phyloP scores from a whole-genome alignment of 2,329 filamentous ascomycete genomes.

The Aspergillus melleus region DNA sequence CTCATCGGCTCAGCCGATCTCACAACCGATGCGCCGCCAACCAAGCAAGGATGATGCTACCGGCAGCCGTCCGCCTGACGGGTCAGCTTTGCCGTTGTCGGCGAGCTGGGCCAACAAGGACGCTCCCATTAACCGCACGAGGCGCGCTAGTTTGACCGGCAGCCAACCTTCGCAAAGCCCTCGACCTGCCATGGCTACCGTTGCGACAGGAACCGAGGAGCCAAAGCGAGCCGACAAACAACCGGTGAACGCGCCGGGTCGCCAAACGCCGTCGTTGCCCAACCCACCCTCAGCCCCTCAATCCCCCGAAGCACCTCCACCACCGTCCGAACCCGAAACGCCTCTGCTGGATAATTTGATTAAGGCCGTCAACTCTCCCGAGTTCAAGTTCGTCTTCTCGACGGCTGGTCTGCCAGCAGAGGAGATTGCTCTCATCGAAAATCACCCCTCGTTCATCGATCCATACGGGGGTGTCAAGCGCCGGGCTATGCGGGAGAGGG shows the following conservation, averaged over 20 bases:
- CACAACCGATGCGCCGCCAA: slow-evolving; percentile 68
- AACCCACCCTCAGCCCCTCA: slow-evolving; percentile 22
- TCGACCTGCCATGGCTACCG: slow-evolving; percentile 54
- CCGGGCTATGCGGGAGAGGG: slow-evolving; percentile 71
- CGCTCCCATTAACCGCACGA: slow-evolving; percentile 64
- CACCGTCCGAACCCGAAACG: slow-evolving; percentile 25
- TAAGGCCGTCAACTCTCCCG: slow-evolving; percentile 48
- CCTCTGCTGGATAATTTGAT: slow-evolving; percentile 44
- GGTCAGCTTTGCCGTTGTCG: slow-evolving; percentile 86
- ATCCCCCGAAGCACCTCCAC: slow-evolving; percentile 19
- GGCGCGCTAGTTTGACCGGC: slow-evolving; percentile 73
- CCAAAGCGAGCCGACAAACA: slow-evolving; percentile 36
- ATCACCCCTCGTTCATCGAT: slow-evolving; percentile 79
- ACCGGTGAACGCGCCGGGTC: slow-evolving; percentile 24
- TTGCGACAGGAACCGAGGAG: slow-evolving; percentile 38
- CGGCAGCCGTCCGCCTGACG: slow-evolving; percentile 61
- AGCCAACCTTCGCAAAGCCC: slow-evolving; percentile 82
- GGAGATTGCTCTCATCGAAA: slow-evolving; percentile 53
- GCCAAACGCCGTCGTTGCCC: slow-evolving; percentile 25
- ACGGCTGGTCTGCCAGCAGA: slow-evolving; percentile 46
- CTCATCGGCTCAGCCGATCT: slow-evolving; percentile 52
- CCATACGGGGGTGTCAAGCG: slow-evolving; percentile 78
- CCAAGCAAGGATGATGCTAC: slow-evolving; percentile 73
- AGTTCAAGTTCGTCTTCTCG: slow-evolving; percentile 58
- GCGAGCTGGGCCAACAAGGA: slow-evolving; percentile 85